Base-by-base conservation (phyloP, 768 basidiomycete species). In the Podaxis carcinomalis region DNA sequence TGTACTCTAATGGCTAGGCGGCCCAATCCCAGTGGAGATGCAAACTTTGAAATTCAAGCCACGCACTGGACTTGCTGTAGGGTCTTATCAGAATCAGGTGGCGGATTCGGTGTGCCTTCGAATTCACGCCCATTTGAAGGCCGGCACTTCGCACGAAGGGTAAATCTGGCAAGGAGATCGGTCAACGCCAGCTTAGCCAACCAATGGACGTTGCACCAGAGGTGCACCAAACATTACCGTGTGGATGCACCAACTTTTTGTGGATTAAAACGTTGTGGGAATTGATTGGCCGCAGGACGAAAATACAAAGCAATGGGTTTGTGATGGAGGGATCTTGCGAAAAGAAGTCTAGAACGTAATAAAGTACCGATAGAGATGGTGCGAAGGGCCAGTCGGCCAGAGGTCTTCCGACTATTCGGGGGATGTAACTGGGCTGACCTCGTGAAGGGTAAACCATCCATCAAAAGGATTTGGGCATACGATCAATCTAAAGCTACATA, bases 41-140 rank as follows among this genome's bases (percentile, higher is more conserved):
- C 36, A n/a, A 27, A 23, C 25, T 35, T 35, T 32, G 11, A 13
- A 54, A 46, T 25, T 27, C 36, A 23, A 49, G 9, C 19, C 46
- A 49, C 23, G 19, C 19, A 32, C 50, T 19, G 5, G 32, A 19
- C 16, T 25, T 51, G 35, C 35, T 21, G 35, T 10, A 21, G 35
- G 25, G 7, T 57, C 42, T 21, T 7, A 44, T 54, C 52, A 13
- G 52, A 42, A 21, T 19, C 28, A 32, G n/a, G 42, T 6, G 35
- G 32, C 2, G 52, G 40, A 19, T 35, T 55, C n/a, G 19, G 25
- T 61, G 46, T 35, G 44, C 28, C 52, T 53, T 23, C 51, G 19
- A 32, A 42, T 53, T 60, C 52, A 37, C 59, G 54, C 44, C 42
- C 32, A 25, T 46, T 46, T 46, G 57, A 54, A 55, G 35, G 3